phyloP scores from a whole-genome alignment of 2,329 filamentous ascomycete genomes.

The Dissoconium aciculare region DNA sequence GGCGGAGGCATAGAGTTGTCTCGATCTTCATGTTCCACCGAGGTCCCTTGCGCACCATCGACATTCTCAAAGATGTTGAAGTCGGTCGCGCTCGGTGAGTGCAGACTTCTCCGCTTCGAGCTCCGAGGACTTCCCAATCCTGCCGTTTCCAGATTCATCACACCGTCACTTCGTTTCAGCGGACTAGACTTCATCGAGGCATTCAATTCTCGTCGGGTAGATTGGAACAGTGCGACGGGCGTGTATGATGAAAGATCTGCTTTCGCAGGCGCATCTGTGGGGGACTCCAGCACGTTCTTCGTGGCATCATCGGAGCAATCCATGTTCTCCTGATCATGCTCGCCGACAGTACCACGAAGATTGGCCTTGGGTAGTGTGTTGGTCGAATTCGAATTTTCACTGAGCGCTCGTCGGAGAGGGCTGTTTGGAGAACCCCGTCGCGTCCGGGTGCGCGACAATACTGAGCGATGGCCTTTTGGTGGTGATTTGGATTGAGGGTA shows the following conservation, averaged over 20 bases:
- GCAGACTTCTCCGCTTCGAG: conserved; percentile 69
- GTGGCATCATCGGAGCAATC: conserved; percentile 16
- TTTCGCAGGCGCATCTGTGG: conserved; percentile 32
- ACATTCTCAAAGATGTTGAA: conserved; percentile 64
- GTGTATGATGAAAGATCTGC: conserved; percentile 33
- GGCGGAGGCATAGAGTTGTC: conserved; percentile 17
- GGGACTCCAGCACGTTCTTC: conserved; percentile 9
- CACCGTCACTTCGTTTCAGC: conserved; percentile 78
- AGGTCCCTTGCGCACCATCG: conserved; percentile 18
- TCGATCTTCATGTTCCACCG: conserved; percentile 9
- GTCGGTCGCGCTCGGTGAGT: conserved; percentile 47
- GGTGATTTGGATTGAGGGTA: conserved; percentile 32
- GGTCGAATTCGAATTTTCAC: conserved; percentile 52
- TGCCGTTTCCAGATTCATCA: conserved; percentile 71
- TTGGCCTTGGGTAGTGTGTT: conserved; percentile 45
- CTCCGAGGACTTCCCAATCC: conserved; percentile 72
- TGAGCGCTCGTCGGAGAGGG: conserved; percentile 64
- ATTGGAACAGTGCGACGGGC: conserved; percentile 32
- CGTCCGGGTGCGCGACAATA: conserved; percentile 28
- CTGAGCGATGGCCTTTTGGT: conserved; percentile 21
- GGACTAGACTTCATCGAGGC: conserved; percentile 57
- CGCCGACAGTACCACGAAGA: conserved; percentile 33
- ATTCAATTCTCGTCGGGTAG: conserved; percentile 32
- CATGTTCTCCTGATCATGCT: conserved; percentile 30
- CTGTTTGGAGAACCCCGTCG: conserved; percentile 66